Evolutionary conservation across 2,329 filamentous ascomycete genomes (phyloP), one percentile per base, ranked within the genome.

Genomic region (Aspergillus sergii): DNA sequence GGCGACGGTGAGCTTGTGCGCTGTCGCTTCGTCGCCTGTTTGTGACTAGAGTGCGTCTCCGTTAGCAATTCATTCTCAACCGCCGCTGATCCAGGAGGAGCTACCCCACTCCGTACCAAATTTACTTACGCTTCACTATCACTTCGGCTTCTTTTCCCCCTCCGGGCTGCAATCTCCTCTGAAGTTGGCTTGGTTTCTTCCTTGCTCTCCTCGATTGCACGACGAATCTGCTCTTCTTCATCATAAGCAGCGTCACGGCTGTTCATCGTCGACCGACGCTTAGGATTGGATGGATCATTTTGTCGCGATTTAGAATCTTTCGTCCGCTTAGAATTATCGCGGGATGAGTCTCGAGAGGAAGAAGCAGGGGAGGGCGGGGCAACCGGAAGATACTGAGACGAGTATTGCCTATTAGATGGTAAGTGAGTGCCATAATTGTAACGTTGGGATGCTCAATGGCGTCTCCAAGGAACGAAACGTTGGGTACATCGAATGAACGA

Each of bases 191-290:
- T 83, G 12, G 85, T 88, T 50, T 96, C 92, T 73, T 92, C 90
- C 79, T 94, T 97, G 82, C 95, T 99, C 65, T 96, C 94, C 77
- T 98, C 94, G 70, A 99, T 93, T 34, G 94, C 95, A 69, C 91
- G 88, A 60, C 93, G 88, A 45, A 99, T 79, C 72, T 94, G 89
- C 76, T 96, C 93, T 71, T 96, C 94, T 78, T 99, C 95, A 68
- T 98, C 94, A 71, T 98, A 98, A 26, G 93, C 94, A 48, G 94
- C 94, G 76, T 93, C 91, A 66, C 94, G 89, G 76, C 95, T 99
- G 75, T 98, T 97, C 93, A 98, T 97, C 8, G 95, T 99, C 23
- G 93, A 97, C 32, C 95, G 88, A 64, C 95, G 88, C 77, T 97
- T 98, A 43, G 90, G 88, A 58, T 87, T 85, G 50, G 79, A 78